Conservation (phyloP, 345 rosid genomes). For the Eutrema heterophyllum region DNA sequence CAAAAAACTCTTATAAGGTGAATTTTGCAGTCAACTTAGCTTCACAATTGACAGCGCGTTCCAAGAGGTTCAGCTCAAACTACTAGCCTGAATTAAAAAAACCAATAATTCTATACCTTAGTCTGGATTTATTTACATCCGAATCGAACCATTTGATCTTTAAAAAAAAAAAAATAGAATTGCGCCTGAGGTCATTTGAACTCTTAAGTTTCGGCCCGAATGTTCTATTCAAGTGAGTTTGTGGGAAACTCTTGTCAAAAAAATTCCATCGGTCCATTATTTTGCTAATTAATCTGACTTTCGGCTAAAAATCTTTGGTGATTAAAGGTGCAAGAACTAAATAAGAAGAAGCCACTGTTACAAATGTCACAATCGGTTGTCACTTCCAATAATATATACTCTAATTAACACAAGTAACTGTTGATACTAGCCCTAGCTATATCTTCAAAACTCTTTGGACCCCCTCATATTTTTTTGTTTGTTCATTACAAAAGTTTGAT, state of each 20-base stretch:
- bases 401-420: slow-evolving; percentile 30
- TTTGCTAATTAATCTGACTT: background rate
- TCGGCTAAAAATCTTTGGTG: background rate
- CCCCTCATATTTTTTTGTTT: slow-evolving; percentile 13
- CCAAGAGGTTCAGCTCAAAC: background rate
- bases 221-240: background rate
- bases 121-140: background rate
- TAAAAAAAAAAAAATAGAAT: background rate
- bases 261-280: background rate
- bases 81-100: background rate
- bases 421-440: slow-evolving; percentile 36
- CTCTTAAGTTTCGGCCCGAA: background rate
- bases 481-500: slow-evolving; percentile 8
- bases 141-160: background rate
- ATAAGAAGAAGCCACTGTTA: slow-evolving; percentile 22
- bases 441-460: slow-evolving; percentile 29
- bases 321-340: background rate
- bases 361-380: slow-evolving; percentile 50
- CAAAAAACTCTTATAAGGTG: background rate
- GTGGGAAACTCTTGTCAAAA: background rate
- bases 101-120: background rate
- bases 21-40: background rate
- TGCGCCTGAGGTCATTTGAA: background rate
- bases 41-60: background rate
- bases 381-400: slow-evolving; percentile 38